Percentiles rank a stretch among this genome's conserved stretches.
Conservation (phyloP, 192 early-diverging fungal genomes). For the Entomortierella lignicola region DNA sequence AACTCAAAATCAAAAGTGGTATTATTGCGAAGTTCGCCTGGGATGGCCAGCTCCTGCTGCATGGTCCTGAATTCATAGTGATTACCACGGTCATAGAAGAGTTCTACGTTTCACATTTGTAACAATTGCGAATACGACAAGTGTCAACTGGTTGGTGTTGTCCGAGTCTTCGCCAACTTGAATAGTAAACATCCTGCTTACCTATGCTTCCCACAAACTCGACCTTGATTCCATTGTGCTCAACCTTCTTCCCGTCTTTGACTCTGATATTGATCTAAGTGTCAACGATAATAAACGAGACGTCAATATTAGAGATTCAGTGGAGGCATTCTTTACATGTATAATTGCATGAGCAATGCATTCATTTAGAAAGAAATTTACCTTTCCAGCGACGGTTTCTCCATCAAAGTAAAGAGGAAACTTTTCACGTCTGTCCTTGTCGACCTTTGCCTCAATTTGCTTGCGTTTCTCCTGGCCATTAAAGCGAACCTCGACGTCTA, state of each 20-base stretch:
- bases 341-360: not conserved
- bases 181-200: conserved; percentile 34
- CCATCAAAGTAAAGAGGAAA: conserved; percentile 98
- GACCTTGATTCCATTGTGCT: conserved; percentile 98
- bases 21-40: conserved; percentile 88
- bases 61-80: conserved; percentile 95
- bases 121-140: not conserved
- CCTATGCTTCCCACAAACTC: conserved; percentile 99
- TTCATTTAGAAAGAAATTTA: conserved; percentile 47
- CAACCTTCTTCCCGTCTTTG: conserved; percentile 91
- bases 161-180: no score
- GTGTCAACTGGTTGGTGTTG: not conserved
- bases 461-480: conserved; percentile 90
- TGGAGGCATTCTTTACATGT: no score
- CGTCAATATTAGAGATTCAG: not conserved
- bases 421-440: conserved; percentile 92
- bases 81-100: conserved; percentile 95
- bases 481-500: conserved; percentile 90
- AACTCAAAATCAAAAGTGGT: conserved; percentile 95
- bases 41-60: conserved; percentile 93
- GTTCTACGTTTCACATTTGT: conserved; percentile 64
- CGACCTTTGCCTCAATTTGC: conserved; percentile 92
- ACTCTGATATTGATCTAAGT: conserved; percentile 78
- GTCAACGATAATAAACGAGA: not conserved
- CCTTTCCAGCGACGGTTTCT: conserved; percentile 93